Base-by-base conservation (phyloP, 106 monocot species). In the Dendrobium catenatum region DNA sequence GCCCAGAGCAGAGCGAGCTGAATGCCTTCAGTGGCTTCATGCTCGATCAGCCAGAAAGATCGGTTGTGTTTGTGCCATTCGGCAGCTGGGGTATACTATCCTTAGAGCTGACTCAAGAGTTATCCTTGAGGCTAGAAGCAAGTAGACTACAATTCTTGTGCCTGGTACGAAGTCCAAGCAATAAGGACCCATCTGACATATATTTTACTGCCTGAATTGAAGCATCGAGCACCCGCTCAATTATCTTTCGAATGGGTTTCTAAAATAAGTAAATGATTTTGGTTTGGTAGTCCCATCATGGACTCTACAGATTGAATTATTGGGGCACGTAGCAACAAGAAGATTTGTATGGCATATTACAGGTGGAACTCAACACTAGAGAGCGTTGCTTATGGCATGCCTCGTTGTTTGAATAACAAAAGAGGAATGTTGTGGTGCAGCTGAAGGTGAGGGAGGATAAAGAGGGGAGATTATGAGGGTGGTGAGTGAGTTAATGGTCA, bases 321-420 rank as follows among this genome's bases (percentile, higher is more conserved):
- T 93, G 70, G 66, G 43, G 17, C 87, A 90, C 80, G 37, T 4
- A 2, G 59, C 91, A 7, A 83, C 73, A 1, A 89, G 90, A 2
- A 79, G 85, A 9, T 95, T 95, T 79, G 2, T 92, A 83, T 85
- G 85, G 8, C 95, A 95, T 81, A 26, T 26, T 92, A 92, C 78
- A 92, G 95, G 58, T 92, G 90, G 92, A 95, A 92, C 89, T 95
- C 92, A 66, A 85, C 85, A 19, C 49, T 89, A 54, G 94, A 94
- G 82, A 82, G 85, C 58, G 29, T 86, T 16, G 74, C 72, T 24
- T 42, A 79, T 67, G 86, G 93, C 6, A 83, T 90, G 80, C 87
- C 93, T 16, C 93, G 37, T 51, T 88, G 49, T 88, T 80, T 55
- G 90, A 88, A 9, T 90, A 93, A 80, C 93, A 93, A 84, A 80